Base-by-base conservation (phyloP, 2,329 filamentous ascomycete species). In the Esteya vermicola region DNA sequence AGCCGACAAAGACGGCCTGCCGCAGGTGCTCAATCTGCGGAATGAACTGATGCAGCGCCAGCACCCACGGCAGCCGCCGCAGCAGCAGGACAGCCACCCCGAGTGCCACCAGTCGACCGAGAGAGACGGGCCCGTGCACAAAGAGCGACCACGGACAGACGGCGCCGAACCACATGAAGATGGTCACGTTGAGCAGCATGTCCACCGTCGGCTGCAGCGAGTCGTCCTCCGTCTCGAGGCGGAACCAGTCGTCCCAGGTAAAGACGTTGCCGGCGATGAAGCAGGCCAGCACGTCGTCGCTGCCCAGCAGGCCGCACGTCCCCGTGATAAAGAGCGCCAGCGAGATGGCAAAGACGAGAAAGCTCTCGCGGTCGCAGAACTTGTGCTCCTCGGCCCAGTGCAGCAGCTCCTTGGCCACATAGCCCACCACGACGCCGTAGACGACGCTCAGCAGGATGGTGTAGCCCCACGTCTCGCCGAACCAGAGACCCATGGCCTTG, bases 231-330 rank as follows among this genome's bases (percentile, higher is more conserved):
- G 88, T 95, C 57, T 93, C 83, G 1, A 89, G 64, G 1, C 88
- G 80, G 59, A 94, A 95, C 85, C 85, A 93, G 58, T 93, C 85
- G 54, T 93, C 86, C 77, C 85, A 89, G 0, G 85, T 93, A 49
- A 95, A 93, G 1, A 74, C 75, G 52, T 93, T 94, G 2, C 88
- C 88, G 3, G 88, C 88, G 50, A 94, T 79, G 54, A 95, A 95
- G 60, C 85, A 93, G 2, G 88, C 86, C 7, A 95, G 67, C 1
- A 94, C 81, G 52, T 95, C 88, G 53, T 94, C 86, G 27, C 78
- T 89, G 1, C 85, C 86, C 36, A 93, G 72, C 67, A 94, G 71
- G 2, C 86, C 86, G 46, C 83, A 88, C 0, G 85, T 93, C 0
- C 86, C 86, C 0, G 85, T 71, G 39, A 93, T 83, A 53, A 94